Percentiles rank a stretch among this genome's conserved stretches.
Evolutionary conservation across 202 grass and related monocot genomes (phyloP).

Genomic region (Schoenoplectus tabernaemontani): DNA sequence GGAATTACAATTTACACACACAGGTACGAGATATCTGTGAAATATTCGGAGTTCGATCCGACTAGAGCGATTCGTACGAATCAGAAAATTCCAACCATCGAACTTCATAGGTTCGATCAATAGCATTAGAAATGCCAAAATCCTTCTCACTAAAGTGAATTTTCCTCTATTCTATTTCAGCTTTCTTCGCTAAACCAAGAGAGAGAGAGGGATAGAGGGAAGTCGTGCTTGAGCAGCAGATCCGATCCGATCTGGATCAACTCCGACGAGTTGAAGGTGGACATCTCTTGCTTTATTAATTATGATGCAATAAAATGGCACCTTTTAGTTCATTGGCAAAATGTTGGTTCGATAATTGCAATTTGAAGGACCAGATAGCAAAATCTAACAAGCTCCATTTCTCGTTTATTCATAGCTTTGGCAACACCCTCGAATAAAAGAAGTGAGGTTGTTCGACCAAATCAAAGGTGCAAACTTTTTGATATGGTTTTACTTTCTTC

Average conservation of each 20-base stretch:
- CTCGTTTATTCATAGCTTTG: not conserved
- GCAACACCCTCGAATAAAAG: not conserved
- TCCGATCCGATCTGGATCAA: not conserved
- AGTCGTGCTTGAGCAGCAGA: not conserved
- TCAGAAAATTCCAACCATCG: not conserved
- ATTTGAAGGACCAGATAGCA: not conserved
- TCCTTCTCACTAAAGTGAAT: not conserved
- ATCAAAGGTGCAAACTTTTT: not conserved
- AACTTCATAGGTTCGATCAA: not conserved
- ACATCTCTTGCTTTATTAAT: not conserved
- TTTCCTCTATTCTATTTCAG: not conserved
- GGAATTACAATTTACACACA: too few relatives aligned
- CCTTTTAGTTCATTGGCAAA: too few relatives aligned
- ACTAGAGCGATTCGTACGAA: too few relatives aligned
- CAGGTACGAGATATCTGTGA: too few relatives aligned
- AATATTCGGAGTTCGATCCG: too few relatives aligned
- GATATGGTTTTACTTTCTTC: too few relatives aligned
- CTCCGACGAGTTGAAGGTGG: not conserved
- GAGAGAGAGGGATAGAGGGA: too few relatives aligned
- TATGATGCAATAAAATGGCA: not conserved
- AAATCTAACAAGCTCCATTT: not conserved
- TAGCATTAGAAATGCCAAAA: not conserved
- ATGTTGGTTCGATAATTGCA: not conserved
- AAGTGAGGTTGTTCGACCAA: not conserved
- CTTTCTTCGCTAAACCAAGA: not conserved